Evolutionary conservation across 2,329 filamentous ascomycete genomes (phyloP).

Genomic region (Ophiocordyceps camponoti-floridani): DNA sequence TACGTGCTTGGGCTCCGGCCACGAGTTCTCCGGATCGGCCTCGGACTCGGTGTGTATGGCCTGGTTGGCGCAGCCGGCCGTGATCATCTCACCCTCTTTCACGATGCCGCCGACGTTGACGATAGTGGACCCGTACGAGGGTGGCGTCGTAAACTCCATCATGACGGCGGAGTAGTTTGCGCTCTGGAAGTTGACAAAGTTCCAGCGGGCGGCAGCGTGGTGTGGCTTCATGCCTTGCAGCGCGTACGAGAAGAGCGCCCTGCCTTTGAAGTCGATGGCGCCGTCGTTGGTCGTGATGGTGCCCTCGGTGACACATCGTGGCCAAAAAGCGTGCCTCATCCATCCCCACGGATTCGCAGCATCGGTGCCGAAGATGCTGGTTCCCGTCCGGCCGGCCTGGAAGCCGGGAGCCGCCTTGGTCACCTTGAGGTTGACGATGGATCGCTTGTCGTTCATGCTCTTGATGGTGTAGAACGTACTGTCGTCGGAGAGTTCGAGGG

Average conservation of each 20-base stretch:
- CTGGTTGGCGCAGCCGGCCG: slow-evolving; percentile 46
- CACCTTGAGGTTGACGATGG: slow-evolving; percentile 74
- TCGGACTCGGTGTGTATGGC: slow-evolving; percentile 52
- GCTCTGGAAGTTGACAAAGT: slow-evolving; percentile 82
- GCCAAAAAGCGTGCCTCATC: slow-evolving; percentile 92
- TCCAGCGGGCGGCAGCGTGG: slow-evolving; percentile 83
- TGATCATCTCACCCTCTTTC: slow-evolving; percentile 64
- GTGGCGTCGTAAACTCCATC: slow-evolving; percentile 93
- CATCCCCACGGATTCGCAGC: slow-evolving; percentile 72
- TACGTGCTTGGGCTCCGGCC: slow-evolving; percentile 68
- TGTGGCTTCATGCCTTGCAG: slow-evolving; percentile 99
- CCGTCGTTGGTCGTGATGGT: slow-evolving; percentile 70
- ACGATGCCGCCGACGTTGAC: slow-evolving; percentile 72
- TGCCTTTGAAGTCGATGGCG: slow-evolving; percentile 65
- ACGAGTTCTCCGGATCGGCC: slow-evolving; percentile 62
- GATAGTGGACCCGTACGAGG: slow-evolving; percentile 72
- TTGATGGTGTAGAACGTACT: slow-evolving; percentile 76
- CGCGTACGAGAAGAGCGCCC: slow-evolving; percentile 64
- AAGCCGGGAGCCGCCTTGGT: slow-evolving; percentile 64
- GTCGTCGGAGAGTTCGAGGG: slow-evolving; percentile 72
- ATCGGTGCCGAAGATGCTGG: slow-evolving; percentile 73
- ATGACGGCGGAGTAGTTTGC: slow-evolving; percentile 72
- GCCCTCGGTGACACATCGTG: slow-evolving; percentile 65
- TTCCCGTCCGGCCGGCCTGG: slow-evolving; percentile 69
- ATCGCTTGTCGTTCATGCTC: slow-evolving; percentile 63